These are phyloP conservation scores for Tuber brumale DNA, from an alignment of 495 filamentous ascomycete species.

Conservation along the genomic window DNA sequence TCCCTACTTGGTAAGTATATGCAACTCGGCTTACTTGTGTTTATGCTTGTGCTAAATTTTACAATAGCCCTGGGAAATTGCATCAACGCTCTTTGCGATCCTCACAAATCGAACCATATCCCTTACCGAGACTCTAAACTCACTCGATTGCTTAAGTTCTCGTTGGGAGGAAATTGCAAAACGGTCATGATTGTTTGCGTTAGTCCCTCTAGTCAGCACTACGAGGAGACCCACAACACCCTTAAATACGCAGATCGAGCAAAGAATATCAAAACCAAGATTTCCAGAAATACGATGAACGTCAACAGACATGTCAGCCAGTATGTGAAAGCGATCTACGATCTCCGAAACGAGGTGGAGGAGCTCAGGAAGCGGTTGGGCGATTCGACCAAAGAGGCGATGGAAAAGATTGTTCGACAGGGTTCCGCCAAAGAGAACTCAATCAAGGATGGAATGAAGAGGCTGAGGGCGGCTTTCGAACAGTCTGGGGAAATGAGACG, in stretches of 20 bases:
- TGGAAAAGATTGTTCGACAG: conserved; percentile 83
- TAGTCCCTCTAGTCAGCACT: conserved; percentile 91
- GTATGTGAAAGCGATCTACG: conserved; percentile 41
- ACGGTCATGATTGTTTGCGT: conserved; percentile 99
- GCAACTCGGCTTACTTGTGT: not conserved
- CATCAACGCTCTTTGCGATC: conserved; percentile 97
- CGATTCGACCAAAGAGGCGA: conserved; percentile 77
- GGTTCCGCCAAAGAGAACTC: conserved; percentile 72
- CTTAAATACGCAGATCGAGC: conserved; percentile 94
- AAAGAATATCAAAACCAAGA: conserved; percentile 99
- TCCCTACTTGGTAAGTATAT: conserved; percentile 58
- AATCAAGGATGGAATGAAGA: conserved; percentile 70
- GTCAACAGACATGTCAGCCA: conserved; percentile 94
- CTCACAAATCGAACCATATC: conserved; percentile 84
- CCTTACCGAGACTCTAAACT: conserved; percentile 98
- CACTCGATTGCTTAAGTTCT: conserved; percentile 93
- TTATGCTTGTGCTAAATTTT: conserved; percentile 9
- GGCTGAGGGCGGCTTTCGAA: conserved; percentile 78
- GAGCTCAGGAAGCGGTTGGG: conserved; percentile 88
- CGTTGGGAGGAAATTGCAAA: conserved; percentile 92
- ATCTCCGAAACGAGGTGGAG: conserved; percentile 45
- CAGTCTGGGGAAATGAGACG: conserved; percentile 70
- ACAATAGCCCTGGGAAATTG: conserved; percentile 77
- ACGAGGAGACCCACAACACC: conserved; percentile 98
- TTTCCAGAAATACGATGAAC: conserved; percentile 96